These are phyloP conservation scores for Ensete glaucum DNA, from an alignment of 176 grass and related monocot genomes.

Conservation along the genomic window DNA sequence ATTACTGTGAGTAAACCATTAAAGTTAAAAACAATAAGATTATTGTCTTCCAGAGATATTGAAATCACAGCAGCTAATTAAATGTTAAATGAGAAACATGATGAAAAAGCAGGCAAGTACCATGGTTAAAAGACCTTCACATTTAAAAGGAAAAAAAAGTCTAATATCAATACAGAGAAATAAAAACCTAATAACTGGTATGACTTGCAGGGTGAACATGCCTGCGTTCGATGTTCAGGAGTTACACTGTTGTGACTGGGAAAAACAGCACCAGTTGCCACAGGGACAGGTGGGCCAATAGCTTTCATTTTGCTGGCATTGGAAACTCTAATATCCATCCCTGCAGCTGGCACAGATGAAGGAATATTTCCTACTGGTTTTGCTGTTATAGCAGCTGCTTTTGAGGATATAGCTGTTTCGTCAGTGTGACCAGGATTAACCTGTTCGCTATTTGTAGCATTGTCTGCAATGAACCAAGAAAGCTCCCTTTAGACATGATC, in stretches of 20 bases:
- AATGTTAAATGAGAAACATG: background rate
- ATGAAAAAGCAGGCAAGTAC: background rate
- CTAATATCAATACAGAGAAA: slow-evolving; percentile 2
- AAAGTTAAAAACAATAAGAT: background rate
- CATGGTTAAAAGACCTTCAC: background rate
- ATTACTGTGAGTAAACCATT: background rate
- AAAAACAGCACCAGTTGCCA: slow-evolving; percentile 23
- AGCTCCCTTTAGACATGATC: background rate
- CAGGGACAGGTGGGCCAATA: slow-evolving; percentile 28
- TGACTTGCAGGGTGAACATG: slow-evolving; percentile 18
- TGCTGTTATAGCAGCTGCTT: slow-evolving; percentile 27
- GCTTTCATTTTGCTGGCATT: slow-evolving; percentile 25
- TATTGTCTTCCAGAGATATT: background rate
- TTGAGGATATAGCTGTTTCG: slow-evolving; percentile 40
- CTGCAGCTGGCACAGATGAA: slow-evolving; percentile 24
- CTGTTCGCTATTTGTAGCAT: slow-evolving; percentile 15
- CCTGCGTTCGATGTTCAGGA: slow-evolving; percentile 46
- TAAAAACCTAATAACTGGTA: background rate
- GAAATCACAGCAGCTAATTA: background rate
- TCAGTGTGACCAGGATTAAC: slow-evolving; percentile 20
- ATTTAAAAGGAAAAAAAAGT: background rate
- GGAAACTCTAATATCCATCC: slow-evolving; percentile 18
- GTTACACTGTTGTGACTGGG: slow-evolving; percentile 30
- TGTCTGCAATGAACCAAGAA: slow-evolving; percentile 20
- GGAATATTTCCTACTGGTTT: slow-evolving; percentile 35